These are phyloP conservation scores for Phytophthora ohioensis DNA, from an alignment of 352 stramenopile species.

Conservation along the genomic window DNA sequence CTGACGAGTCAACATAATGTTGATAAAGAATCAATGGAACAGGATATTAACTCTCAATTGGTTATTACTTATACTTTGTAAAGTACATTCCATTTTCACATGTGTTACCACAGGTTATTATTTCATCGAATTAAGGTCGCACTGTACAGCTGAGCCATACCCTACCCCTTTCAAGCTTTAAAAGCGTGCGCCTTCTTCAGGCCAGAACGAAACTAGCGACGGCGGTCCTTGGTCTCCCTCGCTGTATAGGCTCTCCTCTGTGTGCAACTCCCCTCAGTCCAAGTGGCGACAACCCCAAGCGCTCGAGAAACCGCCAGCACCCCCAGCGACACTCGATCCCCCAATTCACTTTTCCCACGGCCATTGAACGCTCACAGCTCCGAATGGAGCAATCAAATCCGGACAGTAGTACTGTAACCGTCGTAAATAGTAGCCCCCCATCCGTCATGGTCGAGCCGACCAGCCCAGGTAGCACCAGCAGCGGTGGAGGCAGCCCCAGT, in stretches of 20 bases:
- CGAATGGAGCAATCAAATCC: constrained; percentile 41
- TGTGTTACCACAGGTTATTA: background rate
- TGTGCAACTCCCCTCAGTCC: background rate
- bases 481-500: constrained; percentile 25
- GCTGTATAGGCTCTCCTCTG: background rate
- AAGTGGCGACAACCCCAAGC: background rate
- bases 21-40: too few relatives aligned
- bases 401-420: constrained; percentile 38
- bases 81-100: background rate
- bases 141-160: background rate
- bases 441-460: constrained; percentile 9
- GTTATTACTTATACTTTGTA: background rate
- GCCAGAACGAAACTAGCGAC: constrained; percentile 34
- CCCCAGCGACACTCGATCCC: background rate
- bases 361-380: background rate
- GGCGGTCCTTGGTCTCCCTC: constrained; percentile 12
- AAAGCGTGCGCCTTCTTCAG: constrained; percentile 18
- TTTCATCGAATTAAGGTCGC: background rate
- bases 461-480: constrained; percentile 25
- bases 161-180: constrained; percentile 26
- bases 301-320: background rate
- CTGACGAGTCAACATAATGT: too few relatives aligned
- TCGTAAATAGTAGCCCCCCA: constrained; percentile 37
- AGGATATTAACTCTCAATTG: too few relatives aligned
- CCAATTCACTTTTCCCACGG: background rate